Evolutionary conservation across 208 protist genomes (phyloP).

Genomic region (Trypanosoma caninum): DNA sequence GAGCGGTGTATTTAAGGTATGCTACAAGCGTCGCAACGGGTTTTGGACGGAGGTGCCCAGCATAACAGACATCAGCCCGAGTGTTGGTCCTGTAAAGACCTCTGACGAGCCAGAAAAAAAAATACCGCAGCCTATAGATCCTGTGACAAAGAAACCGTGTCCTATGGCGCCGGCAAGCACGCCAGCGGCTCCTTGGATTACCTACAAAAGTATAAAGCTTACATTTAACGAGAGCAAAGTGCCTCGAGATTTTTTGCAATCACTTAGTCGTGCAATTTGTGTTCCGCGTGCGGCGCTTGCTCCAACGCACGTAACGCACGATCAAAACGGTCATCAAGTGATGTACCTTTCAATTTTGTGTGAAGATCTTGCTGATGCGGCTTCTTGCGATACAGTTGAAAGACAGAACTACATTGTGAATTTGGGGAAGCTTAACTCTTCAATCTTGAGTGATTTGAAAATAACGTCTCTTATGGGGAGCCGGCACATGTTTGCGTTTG

Average conservation of each 20-base stretch:
- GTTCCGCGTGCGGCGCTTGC: slow-evolving; percentile 39
- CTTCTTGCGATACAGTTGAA: slow-evolving; percentile 45
- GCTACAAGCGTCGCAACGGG: slow-evolving; percentile 45
- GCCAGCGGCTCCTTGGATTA: slow-evolving; percentile 25
- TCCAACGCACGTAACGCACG: slow-evolving; percentile 32
- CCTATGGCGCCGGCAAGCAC: slow-evolving; percentile 29
- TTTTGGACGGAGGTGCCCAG: slow-evolving; percentile 70
- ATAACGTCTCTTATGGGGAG: slow-evolving; percentile 29
- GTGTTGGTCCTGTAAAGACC: slow-evolving; percentile 1
- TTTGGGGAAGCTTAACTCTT: slow-evolving; percentile 19
- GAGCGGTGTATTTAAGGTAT: slow-evolving; percentile 66
- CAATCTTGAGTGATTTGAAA: slow-evolving; percentile 9
- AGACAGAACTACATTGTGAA: slow-evolving; percentile 57
- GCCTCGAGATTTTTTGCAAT: slow-evolving; percentile 20
- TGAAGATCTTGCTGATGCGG: slow-evolving; percentile 27
- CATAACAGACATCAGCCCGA: slow-evolving; percentile 34
- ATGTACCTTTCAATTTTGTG: slow-evolving; percentile 60
- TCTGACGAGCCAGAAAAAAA: too few species aligned
- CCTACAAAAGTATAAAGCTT: slow-evolving; percentile 48
- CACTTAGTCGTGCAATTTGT: slow-evolving; percentile 45
- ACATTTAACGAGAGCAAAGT: slow-evolving; percentile 26
- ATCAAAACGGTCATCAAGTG: slow-evolving; percentile 25
- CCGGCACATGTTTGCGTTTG: slow-evolving; percentile 31
- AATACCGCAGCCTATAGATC: slow-evolving; percentile 43
- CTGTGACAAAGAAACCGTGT: slow-evolving; percentile 40